Percentiles rank a stretch among this genome's conserved stretches.
phyloP scores from a whole-genome alignment of 306 rosid species.

The Lithocarpus polystachyus region DNA sequence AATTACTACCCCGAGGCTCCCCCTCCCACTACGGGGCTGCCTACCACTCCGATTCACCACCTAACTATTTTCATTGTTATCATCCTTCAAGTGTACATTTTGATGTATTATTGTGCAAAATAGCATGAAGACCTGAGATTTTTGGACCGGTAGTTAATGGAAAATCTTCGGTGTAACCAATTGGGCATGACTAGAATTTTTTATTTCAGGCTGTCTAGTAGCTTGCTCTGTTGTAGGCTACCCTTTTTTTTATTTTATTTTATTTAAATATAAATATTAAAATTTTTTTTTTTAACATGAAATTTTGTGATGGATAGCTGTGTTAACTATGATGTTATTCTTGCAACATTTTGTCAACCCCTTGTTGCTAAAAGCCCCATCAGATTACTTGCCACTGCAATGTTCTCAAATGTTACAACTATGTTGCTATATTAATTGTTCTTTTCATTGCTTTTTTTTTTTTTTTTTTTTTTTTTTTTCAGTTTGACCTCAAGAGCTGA shows the following conservation, averaged over 20 bases:
- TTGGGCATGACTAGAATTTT: not conserved
- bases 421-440: conserved; percentile 4
- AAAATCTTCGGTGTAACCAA: not conserved
- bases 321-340: not conserved
- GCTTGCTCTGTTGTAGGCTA: not conserved
- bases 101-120: not conserved
- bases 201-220: not conserved
- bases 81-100: not conserved
- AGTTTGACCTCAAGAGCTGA: conserved; percentile 92
- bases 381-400: not conserved
- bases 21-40: no score
- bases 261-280: not conserved
- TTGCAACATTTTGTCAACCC: not conserved
- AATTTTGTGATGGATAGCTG: not conserved
- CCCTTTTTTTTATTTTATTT: not conserved
- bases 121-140: not conserved
- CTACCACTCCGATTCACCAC: no score
- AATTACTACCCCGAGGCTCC: no score
- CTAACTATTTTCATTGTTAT: not conserved
- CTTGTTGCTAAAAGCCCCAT: not conserved
- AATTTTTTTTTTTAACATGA: not conserved
- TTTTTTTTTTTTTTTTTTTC: not conserved
- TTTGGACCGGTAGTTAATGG: not conserved
- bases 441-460: not conserved
- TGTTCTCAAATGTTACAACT: not conserved